Percentiles rank a stretch among this genome's conserved stretches.
These are phyloP conservation scores for Erythrophleum ivorense DNA, from an alignment of 331 rosid genomes.

Conservation along the genomic window DNA sequence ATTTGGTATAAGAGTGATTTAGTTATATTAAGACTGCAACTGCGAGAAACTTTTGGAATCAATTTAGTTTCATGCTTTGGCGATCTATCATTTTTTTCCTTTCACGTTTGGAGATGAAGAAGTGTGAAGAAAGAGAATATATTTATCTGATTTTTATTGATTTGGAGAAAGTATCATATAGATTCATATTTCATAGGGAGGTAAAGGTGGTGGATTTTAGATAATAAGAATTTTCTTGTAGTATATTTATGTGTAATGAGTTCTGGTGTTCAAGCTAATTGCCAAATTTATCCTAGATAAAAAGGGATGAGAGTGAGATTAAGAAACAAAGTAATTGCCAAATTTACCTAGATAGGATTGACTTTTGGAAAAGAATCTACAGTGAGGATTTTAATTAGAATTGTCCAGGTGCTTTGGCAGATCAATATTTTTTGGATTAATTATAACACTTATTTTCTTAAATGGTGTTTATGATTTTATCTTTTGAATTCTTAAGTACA, in stretches of 20 bases:
- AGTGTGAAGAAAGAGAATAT: not conserved
- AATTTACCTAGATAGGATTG: not conserved
- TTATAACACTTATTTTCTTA: constrained; percentile 20
- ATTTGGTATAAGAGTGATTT: not conserved
- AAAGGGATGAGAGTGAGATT: not conserved
- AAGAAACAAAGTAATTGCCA: not conserved
- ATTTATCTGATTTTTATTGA: not conserved
- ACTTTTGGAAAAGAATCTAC: not conserved
- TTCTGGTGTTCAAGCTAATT: not conserved
- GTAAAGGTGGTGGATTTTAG: not conserved
- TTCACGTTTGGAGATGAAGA: not conserved
- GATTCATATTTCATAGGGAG: not conserved
- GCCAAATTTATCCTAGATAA: not conserved
- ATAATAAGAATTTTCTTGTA: not conserved
- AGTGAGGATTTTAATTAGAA: not conserved
- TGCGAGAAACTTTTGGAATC: not conserved
- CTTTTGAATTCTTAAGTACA: constrained; percentile 74
- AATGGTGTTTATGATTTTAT: constrained; percentile 43
- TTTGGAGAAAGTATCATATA: not conserved
- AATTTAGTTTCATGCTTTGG: not conserved
- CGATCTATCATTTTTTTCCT: not conserved
- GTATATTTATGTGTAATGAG: not conserved
- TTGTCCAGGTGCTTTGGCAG: not conserved
- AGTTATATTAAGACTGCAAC: not conserved
- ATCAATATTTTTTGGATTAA: not conserved